These are phyloP conservation scores for Parastagonospora nodorum DNA, from an alignment of 2,329 filamentous ascomycete genomes.

Conservation along the genomic window DNA sequence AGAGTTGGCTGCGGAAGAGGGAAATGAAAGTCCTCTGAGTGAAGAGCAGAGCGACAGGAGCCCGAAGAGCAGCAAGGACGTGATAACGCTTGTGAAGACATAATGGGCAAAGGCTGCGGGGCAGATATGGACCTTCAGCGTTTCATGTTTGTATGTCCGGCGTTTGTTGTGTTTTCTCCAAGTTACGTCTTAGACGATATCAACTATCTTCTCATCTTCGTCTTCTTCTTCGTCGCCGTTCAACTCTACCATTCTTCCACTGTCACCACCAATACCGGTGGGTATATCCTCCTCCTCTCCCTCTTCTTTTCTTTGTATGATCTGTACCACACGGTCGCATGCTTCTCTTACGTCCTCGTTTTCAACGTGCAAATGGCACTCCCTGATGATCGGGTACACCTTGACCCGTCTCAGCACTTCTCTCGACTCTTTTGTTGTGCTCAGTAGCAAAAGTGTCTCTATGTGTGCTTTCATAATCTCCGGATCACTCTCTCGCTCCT, in stretches of 20 bases:
- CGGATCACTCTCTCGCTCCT: conserved; percentile 77
- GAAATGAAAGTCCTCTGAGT: conserved; percentile 22
- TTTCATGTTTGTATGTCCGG: background rate
- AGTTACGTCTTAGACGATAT: conserved; percentile 26
- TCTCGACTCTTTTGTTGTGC: conserved; percentile 75
- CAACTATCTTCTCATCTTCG: conserved; percentile 46
- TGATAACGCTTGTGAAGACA: conserved; percentile 12
- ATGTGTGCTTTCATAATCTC: conserved; percentile 84
- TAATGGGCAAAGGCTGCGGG: background rate
- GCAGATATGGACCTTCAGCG: background rate
- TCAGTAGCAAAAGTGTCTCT: conserved; percentile 84
- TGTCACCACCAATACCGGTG: conserved; percentile 19
- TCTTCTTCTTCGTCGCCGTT: conserved; percentile 35
- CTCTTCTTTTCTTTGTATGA: conserved; percentile 81
- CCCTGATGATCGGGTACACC: conserved; percentile 87
- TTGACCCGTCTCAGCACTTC: conserved; percentile 76
- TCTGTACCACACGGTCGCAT: conserved; percentile 87
- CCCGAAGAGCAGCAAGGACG: conserved; percentile 16
- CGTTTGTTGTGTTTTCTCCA: background rate
- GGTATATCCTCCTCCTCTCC: conserved; percentile 56
- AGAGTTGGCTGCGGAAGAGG: conserved; percentile 39
- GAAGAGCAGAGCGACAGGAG: conserved; percentile 10
- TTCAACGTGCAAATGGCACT: conserved; percentile 78
- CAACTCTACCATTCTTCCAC: conserved; percentile 35
- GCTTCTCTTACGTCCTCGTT: conserved; percentile 81